Evolutionary conservation across 768 basidiomycete species (phyloP), one percentile per base, ranked within the genome.

Genomic region (Mycena galericulata): DNA sequence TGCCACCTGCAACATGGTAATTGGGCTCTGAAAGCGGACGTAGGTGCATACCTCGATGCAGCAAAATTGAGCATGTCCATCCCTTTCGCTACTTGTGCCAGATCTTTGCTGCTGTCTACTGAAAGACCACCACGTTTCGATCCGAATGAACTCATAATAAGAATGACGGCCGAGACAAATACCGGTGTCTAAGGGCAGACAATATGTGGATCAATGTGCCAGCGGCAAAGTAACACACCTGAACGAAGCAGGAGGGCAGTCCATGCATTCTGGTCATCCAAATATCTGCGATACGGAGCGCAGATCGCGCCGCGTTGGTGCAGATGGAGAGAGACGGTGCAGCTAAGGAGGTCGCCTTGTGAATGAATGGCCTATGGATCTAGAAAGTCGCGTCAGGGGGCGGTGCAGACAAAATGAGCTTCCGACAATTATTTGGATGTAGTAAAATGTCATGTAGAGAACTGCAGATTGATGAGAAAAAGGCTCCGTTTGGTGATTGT

Each of bases 351-450:
- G n/a, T 49, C 12, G 27, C 27, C 26, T 60, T 64, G 32, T 60
- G 62, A n/a, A 71, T 63, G 47, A 67, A 67, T 40, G 43, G 88
- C 15, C 70, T 55, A 26, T 71, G 70, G 15, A 71, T 67, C 70
- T 71, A 29, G 14, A 14, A 6, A 62, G 14, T 15, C 6, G 18
- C 15, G 3, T 59, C 26, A 63, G 43, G 20, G 27, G 17, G 15
- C 82, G 14, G 79, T 1, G n/a, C 82, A 82, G 0, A 85, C 86
- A 55, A 90, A 85, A 78, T 87, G 88, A 10, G 87, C 85, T 32
- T 89, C 20, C 14, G 41, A 75, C 82, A 57, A 84, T 75, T 73
- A 91, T 90, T 73, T 86, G 82, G 32, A 81, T 75, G 36, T 79
- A 79, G 73, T 86, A 83, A 74, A 81, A 87, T 6, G 77, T 67